Base-by-base conservation (phyloP, 768 basidiomycete genomes). In the Kwoniella heveanensis region DNA sequence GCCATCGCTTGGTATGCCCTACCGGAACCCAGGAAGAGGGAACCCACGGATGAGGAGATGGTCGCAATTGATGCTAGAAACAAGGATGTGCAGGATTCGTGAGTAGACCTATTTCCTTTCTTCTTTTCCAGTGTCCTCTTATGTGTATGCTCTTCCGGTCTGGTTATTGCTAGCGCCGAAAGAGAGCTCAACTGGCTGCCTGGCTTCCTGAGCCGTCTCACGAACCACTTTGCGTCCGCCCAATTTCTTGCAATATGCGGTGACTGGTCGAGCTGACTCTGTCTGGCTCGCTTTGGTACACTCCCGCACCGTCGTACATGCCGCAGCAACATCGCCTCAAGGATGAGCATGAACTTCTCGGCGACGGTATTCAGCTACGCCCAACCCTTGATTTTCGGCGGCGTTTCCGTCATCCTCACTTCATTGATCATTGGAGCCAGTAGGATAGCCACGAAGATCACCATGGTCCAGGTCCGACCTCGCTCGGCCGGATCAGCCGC, bases 391-490 rank as follows among this genome's bases (percentile, higher is more conserved):
- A 47, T 64, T 7, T 52, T 57, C 22, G 47, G 48, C 26, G 47
- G 56, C 9, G 55, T 64, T 3, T 32, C 62, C 13, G 26, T 57
- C 37, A 53, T 49, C 32, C 25, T 64, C 17, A 19, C 37, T 10
- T 12, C 46, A 2, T 27, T 64, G 25, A 27, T 64, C n/a, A 32
- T 57, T 25, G 52, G 25, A 17, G 44, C 66, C 26, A 57, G 50
- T 15, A 32, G 66, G 17, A 57, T 64, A 39, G 54, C 62, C 46
- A 64, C 62, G n/a, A 57, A 57, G 25, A 47, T 67, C 29, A 54
- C 57, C 17, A 61, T 58, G 57, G 54, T 67, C 7, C 66, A 60
- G 25, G 49, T 56, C 1, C 54, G 52, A 52, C 56, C 56, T 27
- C 39, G 39, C 4, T 3, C 39, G 10, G 39, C 10, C 15, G 21